These are phyloP conservation scores for Mucor ambiguus DNA, from an alignment of 371 early-diverging fungal genomes.

Conservation along the genomic window DNA sequence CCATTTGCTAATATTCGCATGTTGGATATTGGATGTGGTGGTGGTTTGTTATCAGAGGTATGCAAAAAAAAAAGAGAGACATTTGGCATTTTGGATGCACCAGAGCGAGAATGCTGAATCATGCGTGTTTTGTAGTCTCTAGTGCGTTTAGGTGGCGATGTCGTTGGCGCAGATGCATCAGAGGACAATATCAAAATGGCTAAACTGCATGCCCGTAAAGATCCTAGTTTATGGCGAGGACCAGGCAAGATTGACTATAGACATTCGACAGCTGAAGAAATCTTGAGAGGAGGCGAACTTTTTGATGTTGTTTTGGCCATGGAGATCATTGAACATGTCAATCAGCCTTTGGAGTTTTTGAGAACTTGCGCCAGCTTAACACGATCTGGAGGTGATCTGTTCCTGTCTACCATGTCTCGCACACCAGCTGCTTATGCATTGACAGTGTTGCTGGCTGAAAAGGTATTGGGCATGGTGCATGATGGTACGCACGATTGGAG, in stretches of 20 bases:
- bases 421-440: constrained; percentile 75
- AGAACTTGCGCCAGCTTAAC: constrained; percentile 61
- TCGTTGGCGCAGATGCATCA: constrained; percentile 89
- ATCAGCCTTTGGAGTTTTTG: constrained; percentile 74
- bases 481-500: constrained; percentile 86
- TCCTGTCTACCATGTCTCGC: constrained; percentile 92
- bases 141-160: constrained; percentile 81
- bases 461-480: constrained; percentile 79
- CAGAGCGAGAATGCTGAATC: background rate
- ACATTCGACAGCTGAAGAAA: constrained; percentile 72
- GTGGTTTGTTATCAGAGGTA: constrained; percentile 90
- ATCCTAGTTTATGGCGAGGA: constrained; percentile 59
- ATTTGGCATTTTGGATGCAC: background rate
- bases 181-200: constrained; percentile 84
- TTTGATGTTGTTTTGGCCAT: constrained; percentile 88
- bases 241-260: constrained; percentile 66
- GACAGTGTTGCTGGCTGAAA: constrained; percentile 87
- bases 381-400: constrained; percentile 73
- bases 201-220: constrained; percentile 65
- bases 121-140: constrained; percentile 54
- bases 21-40: constrained; percentile 97
- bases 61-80: background rate
- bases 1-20: constrained; percentile 69
- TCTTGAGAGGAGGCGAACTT: constrained; percentile 51
- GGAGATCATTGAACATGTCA: constrained; percentile 95